phyloP scores from a whole-genome alignment of 2,329 filamentous ascomycete species.

The Sarocladium strictum region DNA sequence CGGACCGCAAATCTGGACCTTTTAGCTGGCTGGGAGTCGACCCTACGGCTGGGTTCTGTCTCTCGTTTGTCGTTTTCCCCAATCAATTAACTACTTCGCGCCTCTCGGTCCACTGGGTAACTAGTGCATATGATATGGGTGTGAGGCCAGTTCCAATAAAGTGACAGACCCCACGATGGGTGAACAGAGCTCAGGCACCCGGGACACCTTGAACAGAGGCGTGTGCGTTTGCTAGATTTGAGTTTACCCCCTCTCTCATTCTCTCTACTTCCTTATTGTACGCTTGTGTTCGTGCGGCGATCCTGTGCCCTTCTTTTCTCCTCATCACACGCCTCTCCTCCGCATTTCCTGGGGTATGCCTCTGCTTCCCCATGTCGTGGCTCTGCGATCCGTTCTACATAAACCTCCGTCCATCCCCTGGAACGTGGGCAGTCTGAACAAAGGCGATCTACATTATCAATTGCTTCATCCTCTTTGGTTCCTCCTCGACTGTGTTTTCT shows the following conservation, averaged over 20 bases:
- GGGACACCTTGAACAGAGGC: too few relatives aligned
- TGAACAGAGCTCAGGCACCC: too few relatives aligned
- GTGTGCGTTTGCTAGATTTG: too few relatives aligned
- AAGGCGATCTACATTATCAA: conserved; percentile 3
- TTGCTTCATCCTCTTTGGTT: conserved; percentile 11
- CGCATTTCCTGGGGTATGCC: background rate
- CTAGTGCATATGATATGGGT: background rate
- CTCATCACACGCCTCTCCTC: background rate
- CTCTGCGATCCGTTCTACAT: background rate
- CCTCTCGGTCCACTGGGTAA: too few relatives aligned
- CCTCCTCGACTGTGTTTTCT: conserved; percentile 11
- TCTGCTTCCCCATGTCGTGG: background rate
- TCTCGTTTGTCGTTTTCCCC: background rate
- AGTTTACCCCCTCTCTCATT: too few relatives aligned
- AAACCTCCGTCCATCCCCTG: background rate
- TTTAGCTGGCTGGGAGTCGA: background rate
- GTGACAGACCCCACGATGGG: too few relatives aligned
- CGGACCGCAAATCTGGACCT: background rate
- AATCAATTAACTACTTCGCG: background rate
- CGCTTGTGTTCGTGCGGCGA: too few relatives aligned
- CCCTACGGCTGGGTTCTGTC: background rate
- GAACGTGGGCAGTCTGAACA: background rate
- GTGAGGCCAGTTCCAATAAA: too few relatives aligned
- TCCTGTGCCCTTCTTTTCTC: too few relatives aligned
- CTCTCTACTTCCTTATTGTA: too few relatives aligned